Base-by-base conservation (phyloP, 768 basidiomycete genomes). In the Daedalea quercina region DNA sequence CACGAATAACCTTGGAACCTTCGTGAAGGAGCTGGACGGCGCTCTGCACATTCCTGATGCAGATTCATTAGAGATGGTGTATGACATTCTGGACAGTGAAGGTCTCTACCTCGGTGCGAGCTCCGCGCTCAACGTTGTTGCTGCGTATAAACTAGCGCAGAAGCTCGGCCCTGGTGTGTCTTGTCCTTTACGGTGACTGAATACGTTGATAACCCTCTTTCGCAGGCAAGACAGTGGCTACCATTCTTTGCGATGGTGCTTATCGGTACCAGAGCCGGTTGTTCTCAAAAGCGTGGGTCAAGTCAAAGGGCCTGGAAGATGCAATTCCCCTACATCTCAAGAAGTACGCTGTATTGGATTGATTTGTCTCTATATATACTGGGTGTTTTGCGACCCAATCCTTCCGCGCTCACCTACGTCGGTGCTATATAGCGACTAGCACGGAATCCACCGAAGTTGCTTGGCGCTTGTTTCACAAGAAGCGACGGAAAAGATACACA, bases 201-300 rank as follows among this genome's bases (percentile, higher is more conserved):
- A 20, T n/a, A 48, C 25, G 22, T 24, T 11, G 2, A 3, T 47
- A 47, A 44, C 41, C 1, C n/a, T 41, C 50, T 50, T 34, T 34
- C 43, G 26, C 55, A 93, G 90, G 89, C 33, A 86, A 87, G 20
- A 90, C 77, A 15, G 76, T 98, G 25, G 93, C 84, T 1, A 99
- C 96, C 3, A 78, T 97, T 49, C 70, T 99, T 35, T 91, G 88
- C 67, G 96, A 99, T 65, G 96, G 95, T 7, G 96, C 96, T 43
- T 95, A 98, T 64, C 81, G 96, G 64, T 96, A 99, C 65, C 96
- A 98, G 72, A 94, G 90, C 55, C 80, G 96, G 11, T 73, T 99
- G 33, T 99, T 99, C 73, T 96, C 94, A 15, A 88, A 88, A 67
- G 80, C 82, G 60, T 99, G 96, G 96, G 71, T 99, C 44, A 74